Base-by-base conservation (phyloP, 139 green algal genomes). In the Chlorella ohadii region DNA sequence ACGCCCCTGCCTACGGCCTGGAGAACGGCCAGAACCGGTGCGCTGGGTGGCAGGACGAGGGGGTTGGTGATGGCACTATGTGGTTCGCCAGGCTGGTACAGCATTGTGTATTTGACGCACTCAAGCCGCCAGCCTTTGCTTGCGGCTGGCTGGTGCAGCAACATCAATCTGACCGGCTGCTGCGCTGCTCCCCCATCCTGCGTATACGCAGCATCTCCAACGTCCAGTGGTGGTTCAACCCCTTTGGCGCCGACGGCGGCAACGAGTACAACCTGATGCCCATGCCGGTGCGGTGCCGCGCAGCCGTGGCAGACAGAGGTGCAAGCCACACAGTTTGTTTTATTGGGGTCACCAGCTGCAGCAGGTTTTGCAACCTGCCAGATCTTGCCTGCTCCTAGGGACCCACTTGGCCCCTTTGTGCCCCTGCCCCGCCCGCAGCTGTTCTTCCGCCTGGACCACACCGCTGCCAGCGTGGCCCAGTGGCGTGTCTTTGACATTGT, bases 401-500 rank as follows among this genome's bases (percentile, higher is more conserved):
- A n/a, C n/a, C n/a, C n/a, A n/a, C n/a, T n/a, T n/a, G n/a, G n/a
- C n/a, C n/a, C n/a, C n/a, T n/a, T n/a, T n/a, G n/a, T n/a, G n/a
- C n/a, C 57, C 9, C 57, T 28, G 20, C 27, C 59, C 4, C 59
- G n/a, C 25, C 23, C 23, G 27, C 59, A 67, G 59, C 77, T 88
- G 22, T 78, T 39, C 38, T 85, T 85, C 77, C 85, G 85, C 41
- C 28, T 88, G n/a, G 61, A 88, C 65, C 47, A 82, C 77, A 72
- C 39, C 44, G 22, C 47, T 12, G 4, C 33, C 9, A 78, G 83
- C 55, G 23, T 47, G 20, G 78, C 79, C 47, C 34, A 88, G 6
- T 88, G 84, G 84, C 67, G 67, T 20, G 28, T 31, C 1, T 85
- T 88, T 22, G 84, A 88, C 82, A 57, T 85, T 36, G 78, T 84